phyloP scores from a whole-genome alignment of 2,329 filamentous ascomycete genomes.

The Fusarium oligoseptatum region DNA sequence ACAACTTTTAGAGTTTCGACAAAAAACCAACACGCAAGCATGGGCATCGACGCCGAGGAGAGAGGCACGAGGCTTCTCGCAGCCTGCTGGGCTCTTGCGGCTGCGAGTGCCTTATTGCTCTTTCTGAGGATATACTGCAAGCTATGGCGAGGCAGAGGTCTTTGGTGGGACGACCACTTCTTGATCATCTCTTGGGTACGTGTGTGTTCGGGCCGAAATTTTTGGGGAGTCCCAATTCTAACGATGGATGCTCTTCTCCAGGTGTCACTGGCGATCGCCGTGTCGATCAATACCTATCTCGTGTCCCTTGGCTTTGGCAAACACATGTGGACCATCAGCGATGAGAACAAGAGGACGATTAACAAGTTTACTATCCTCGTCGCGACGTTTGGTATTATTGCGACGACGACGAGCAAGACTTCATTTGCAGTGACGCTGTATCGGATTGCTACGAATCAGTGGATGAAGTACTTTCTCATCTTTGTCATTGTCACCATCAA shows the following conservation, averaged over 20 bases:
- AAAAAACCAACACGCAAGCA: not conserved
- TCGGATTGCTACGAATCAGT: slow-evolving; percentile 45
- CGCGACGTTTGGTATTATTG: slow-evolving; percentile 50
- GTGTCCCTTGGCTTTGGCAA: slow-evolving; percentile 48
- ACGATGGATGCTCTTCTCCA: slow-evolving; percentile 14
- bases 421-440: slow-evolving; percentile 56
- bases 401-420: slow-evolving; percentile 54
- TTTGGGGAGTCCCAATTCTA: not conserved
- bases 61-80: slow-evolving; percentile 48
- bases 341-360: slow-evolving; percentile 43
- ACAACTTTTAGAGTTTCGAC: slow-evolving; percentile 1
- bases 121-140: slow-evolving; percentile 55
- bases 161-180: slow-evolving; percentile 56
- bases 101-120: slow-evolving; percentile 44
- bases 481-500: slow-evolving; percentile 53
- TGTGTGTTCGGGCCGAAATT: slow-evolving; percentile 23
- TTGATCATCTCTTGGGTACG: slow-evolving; percentile 53
- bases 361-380: slow-evolving; percentile 47
- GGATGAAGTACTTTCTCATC: slow-evolving; percentile 48
- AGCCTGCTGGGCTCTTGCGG: slow-evolving; percentile 48
- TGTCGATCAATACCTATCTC: slow-evolving; percentile 50
- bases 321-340: slow-evolving; percentile 39
- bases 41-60: slow-evolving; percentile 24
- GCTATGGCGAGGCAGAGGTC: slow-evolving; percentile 49
- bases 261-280: slow-evolving; percentile 46